These are phyloP conservation scores for Entamoeba histolytica DNA, from an alignment of 208 protist genomes.

Conservation along the genomic window DNA sequence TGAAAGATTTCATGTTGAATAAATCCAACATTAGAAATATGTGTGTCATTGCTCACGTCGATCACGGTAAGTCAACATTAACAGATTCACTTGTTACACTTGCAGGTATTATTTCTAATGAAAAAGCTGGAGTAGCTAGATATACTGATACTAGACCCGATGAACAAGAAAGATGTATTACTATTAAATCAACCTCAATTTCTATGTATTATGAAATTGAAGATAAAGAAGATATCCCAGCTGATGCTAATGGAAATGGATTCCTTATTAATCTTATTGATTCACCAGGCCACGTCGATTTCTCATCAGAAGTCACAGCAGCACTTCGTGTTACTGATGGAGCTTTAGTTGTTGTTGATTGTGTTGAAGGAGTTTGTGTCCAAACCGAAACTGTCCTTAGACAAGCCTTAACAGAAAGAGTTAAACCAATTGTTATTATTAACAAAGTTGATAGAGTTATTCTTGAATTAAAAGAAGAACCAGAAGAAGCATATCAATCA, in stretches of 20 bases:
- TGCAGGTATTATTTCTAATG: constrained; percentile 73
- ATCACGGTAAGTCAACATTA: constrained; percentile 78
- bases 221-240: neutral
- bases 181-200: constrained; percentile 95
- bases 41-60: constrained; percentile 60
- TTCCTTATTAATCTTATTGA: constrained; percentile 92
- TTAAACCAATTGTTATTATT: constrained; percentile 88
- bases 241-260: neutral
- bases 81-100: constrained; percentile 74
- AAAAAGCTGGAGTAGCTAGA: constrained; percentile 59
- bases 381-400: constrained; percentile 95
- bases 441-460: constrained; percentile 94
- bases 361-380: constrained; percentile 91
- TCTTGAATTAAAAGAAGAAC: constrained; percentile 66
- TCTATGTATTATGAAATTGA: constrained; percentile 75
- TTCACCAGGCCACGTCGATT: constrained; percentile 91
- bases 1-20: neutral
- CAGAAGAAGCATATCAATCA: constrained; percentile 51
- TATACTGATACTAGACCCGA: constrained; percentile 69
- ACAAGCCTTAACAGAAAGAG: constrained; percentile 81
- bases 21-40: constrained; percentile 63
- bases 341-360: constrained; percentile 93
- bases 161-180: constrained; percentile 93
- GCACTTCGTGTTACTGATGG: constrained; percentile 96
- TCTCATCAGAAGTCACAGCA: constrained; percentile 91